These are phyloP conservation scores for Naganishia liquefaciens DNA, from an alignment of 1,284 basidiomycete genomes.

Conservation along the genomic window DNA sequence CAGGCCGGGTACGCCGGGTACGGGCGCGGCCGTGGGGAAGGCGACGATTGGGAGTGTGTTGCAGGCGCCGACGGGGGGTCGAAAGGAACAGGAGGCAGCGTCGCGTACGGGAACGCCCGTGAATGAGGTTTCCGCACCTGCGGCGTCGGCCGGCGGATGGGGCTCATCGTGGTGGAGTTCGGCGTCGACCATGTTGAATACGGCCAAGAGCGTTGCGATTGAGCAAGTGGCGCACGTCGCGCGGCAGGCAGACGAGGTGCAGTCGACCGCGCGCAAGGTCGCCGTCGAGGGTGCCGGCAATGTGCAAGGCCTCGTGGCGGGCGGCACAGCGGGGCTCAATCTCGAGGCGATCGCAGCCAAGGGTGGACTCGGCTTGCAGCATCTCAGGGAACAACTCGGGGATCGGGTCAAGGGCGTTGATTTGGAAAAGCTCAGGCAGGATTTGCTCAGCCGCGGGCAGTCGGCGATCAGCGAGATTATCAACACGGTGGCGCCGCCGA, in stretches of 20 bases:
- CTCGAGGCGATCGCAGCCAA: conserved; percentile 16
- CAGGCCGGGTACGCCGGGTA: conserved; percentile 18
- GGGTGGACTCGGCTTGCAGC: conserved; percentile 38
- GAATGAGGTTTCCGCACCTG: background rate
- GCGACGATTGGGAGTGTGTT: conserved; percentile 31
- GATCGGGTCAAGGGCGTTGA: conserved; percentile 74
- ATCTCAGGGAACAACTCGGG: conserved; percentile 42
- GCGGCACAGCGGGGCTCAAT: conserved; percentile 44
- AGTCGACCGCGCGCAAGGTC: conserved; percentile 70
- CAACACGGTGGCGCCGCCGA: conserved; percentile 96
- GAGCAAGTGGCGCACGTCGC: conserved; percentile 66
- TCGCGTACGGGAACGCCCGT: conserved; percentile 27
- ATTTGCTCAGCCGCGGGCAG: conserved; percentile 43
- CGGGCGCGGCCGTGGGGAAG: background rate
- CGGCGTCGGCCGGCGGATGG: conserved; percentile 43
- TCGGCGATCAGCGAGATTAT: conserved; percentile 82
- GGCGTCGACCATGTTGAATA: conserved; percentile 54
- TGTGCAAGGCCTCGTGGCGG: conserved; percentile 1
- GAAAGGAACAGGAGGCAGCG: conserved; percentile 27
- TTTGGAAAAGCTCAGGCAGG: conserved; percentile 72
- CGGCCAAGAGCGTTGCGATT: conserved; percentile 65
- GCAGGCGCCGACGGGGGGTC: conserved; percentile 23
- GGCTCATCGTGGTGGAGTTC: conserved; percentile 73
- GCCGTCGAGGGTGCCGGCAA: conserved; percentile 64
- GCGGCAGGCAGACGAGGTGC: conserved; percentile 78